Percentiles rank a stretch among this genome's conserved stretches.
phyloP scores from a whole-genome alignment of 2,329 filamentous ascomycete genomes.

The Colletotrichum destructivum region DNA sequence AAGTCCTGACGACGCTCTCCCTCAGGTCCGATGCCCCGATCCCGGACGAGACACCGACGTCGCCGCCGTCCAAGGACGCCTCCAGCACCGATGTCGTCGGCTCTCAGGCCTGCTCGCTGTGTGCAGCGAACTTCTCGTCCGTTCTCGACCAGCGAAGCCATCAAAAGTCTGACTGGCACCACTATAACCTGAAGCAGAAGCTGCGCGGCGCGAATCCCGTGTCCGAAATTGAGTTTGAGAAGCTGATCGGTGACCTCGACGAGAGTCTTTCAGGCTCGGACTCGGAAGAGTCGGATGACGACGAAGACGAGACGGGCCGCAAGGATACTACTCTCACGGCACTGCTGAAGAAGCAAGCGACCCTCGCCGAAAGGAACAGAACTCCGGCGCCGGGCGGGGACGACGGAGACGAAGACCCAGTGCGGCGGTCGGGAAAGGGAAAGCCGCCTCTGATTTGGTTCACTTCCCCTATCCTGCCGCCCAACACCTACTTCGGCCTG shows the following conservation, averaged over 20 bases:
- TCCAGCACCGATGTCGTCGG: constrained; percentile 63
- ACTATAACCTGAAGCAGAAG: constrained; percentile 95
- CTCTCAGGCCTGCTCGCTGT: constrained; percentile 86
- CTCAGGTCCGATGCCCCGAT: constrained; percentile 55
- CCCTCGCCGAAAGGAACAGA: constrained; percentile 68
- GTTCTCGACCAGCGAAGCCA: constrained; percentile 89
- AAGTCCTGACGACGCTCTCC: constrained; percentile 79
- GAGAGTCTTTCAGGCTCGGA: constrained; percentile 94
- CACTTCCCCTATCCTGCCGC: constrained; percentile 79
- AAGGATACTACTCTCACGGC: constrained; percentile 82
- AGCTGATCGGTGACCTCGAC: constrained; percentile 86
- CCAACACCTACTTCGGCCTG: constrained; percentile 85
- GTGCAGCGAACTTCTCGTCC: constrained; percentile 78
- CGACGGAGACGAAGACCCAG: constrained; percentile 53
- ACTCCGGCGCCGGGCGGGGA: constrained; percentile 66
- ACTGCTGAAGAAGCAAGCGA: constrained; percentile 87
- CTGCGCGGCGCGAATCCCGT: constrained; percentile 81
- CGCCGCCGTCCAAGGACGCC: constrained; percentile 34
- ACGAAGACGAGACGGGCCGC: constrained; percentile 64
- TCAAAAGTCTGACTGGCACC: constrained; percentile 90
- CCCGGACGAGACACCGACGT: constrained; percentile 42
- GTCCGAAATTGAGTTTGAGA: constrained; percentile 87
- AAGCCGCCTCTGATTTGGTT: constrained; percentile 87
- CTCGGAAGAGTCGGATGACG: constrained; percentile 79
- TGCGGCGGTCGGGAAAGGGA: constrained; percentile 63